Evolutionary conservation across 2,329 filamentous ascomycete genomes (phyloP), one percentile per base, ranked within the genome.

Genomic region (Diaporthe batatas): DNA sequence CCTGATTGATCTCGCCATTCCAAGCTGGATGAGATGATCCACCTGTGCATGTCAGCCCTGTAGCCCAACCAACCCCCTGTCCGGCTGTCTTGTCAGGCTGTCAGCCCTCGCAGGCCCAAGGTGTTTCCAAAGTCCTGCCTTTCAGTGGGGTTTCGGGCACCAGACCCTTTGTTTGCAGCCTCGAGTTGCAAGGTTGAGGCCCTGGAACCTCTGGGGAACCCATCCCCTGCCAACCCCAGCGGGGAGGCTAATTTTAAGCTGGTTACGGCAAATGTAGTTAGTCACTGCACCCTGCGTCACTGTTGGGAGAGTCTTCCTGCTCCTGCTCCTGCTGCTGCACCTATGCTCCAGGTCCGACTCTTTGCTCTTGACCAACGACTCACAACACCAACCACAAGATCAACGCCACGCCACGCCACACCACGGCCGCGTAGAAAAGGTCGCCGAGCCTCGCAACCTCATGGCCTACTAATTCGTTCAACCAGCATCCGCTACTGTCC

Each of bases 21-120:
- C 53, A 62, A 21, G 55, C 49, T 58, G 68, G 68, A 70, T 70
- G 42, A 62, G 44, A 62, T 51, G 68, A 70, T 62, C 68, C 42
- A 49, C 55, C 36, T 29, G 36, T 16, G 23, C 36, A 59, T 59
- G 34, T 59, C 68, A 70, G 68, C 68, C 68, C 68, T 70, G 68
- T 59, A 39, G 54, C 34, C 42, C 39, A 47, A 16, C 8, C 23
- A 14, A n/a, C 54, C 42, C 54, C 42, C 47, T 42, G 39, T 42
- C 11, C 23, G 18, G 25, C 51, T 32, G 39, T 39, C 54, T 32
- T n/a, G 44, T 47, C 44, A 47, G 44, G 44, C 21, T 53, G 47
- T 25, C 34, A 16, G 65, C 54, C 32, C 21, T 23, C 6, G 6
- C 21, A 5, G 34, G 34, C 47, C 68, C 32, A 44, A 58, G n/a